Base-by-base conservation (phyloP, 768 basidiomycete species). In the Daedaleopsis nitida region DNA sequence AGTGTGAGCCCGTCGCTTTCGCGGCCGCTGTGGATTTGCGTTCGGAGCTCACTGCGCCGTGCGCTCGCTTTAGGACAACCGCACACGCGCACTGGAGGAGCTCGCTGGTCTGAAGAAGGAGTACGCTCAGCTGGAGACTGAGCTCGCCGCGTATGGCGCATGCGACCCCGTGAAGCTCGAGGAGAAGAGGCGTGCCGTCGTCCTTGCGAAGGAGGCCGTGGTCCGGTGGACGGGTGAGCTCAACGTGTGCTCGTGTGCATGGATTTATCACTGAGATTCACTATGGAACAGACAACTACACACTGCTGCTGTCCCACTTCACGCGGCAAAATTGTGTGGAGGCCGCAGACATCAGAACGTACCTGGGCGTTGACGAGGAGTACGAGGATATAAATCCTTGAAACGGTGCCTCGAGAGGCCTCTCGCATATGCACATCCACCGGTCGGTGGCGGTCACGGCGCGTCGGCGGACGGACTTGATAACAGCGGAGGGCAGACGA, bases 91-190 rank as follows among this genome's bases (percentile, higher is more conserved):
- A 3, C 76, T 96, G 50, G 76, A 77, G 19, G 76, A 75, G 39
- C 79, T 92, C 38, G 69, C 72, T 1, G 68, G 72, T 5, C 74
- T 84, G 43, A 84, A 80, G 69, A 79, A 80, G 64, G 76, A 83
- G 57, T 76, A 86, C 3, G 70, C 66, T 3, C 72, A 66, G 21
- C 79, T 94, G 44, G 83, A 89, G 66, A 74, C 77, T 3, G 95
- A 97, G 70, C 82, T 95, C 3, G 78, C 77, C 42, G 83, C 84
- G 37, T 95, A 94, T 69, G 90, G 91, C 45, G 86, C 89, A 17
- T 94, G 91, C 57, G 92, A 97, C 74, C 94, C 94, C 0, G 82
- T 78, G 48, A 89, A 86, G 73, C 80, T 94, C 21, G 89, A 94
- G 69, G 86, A 89, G 70, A 89, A 87, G 71, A 85, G 81, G 52